phyloP scores from a whole-genome alignment of 23 red algal genomes.

The Gracilaria domingensis region DNA sequence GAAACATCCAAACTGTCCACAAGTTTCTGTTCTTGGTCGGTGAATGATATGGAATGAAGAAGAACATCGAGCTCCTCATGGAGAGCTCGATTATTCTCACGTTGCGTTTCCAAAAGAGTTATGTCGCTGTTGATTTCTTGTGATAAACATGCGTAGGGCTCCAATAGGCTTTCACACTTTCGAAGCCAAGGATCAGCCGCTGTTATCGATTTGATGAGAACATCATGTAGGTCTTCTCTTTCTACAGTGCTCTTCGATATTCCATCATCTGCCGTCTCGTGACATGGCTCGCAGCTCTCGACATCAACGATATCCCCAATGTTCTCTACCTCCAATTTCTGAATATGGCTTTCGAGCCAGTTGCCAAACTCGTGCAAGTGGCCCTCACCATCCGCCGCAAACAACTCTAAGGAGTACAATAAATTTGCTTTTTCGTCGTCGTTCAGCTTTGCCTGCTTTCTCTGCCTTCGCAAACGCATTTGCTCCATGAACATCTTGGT shows the following conservation, averaged over 20 bases:
- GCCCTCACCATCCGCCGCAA: conserved; percentile 8
- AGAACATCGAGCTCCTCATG: conserved; percentile 37
- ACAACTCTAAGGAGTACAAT: conserved; percentile 34
- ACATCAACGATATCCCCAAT: conserved; percentile 70
- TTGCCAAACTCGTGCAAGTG: conserved; percentile 38
- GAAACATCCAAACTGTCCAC: conserved; percentile 25
- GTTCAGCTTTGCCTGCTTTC: conserved; percentile 32
- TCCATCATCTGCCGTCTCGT: conserved; percentile 11
- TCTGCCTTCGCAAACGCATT: conserved; percentile 29
- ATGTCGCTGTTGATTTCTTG: conserved; percentile 42
- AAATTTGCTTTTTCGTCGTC: conserved; percentile 49
- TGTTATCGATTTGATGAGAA: conserved; percentile 46
- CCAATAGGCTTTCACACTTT: conserved; percentile 54
- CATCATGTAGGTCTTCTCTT: conserved; percentile 34
- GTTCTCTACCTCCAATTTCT: conserved; percentile 59
- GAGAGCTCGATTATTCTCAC: conserved; percentile 30
- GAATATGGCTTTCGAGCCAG: conserved; percentile 53
- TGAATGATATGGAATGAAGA: conserved; percentile 30
- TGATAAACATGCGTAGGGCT: conserved; percentile 53
- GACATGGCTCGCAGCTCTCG: conserved; percentile 48
- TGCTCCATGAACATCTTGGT: conserved; percentile 27
- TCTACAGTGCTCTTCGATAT: background rate
- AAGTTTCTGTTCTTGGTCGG: conserved; percentile 39
- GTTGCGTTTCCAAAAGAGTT: conserved; percentile 57
- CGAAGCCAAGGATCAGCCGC: conserved; percentile 55